A percentile compares a stretch with the other conserved stretches of the same genome.
These are phyloP conservation scores for Termitomyces heimii DNA, from an alignment of 768 basidiomycete species.

Conservation along the genomic window DNA sequence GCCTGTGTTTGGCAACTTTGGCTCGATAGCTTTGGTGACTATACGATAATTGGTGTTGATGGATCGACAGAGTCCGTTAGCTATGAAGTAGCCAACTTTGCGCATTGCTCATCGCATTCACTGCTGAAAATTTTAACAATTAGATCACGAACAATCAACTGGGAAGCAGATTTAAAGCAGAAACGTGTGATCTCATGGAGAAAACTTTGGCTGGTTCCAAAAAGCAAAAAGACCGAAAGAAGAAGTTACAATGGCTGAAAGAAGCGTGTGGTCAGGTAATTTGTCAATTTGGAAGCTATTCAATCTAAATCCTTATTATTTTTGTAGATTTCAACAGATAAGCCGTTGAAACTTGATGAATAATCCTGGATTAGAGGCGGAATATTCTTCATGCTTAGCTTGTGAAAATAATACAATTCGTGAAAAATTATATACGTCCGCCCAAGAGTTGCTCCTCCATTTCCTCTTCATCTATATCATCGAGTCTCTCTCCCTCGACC, in stretches of 20 bases:
- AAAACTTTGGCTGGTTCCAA: conserved; percentile 34
- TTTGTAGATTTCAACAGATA: conserved; percentile 7
- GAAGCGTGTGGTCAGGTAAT: conserved; percentile 47
- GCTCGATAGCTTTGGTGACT: conserved; percentile 45
- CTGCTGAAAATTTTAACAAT: background rate
- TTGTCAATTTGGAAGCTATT: background rate
- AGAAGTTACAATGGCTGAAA: conserved; percentile 48
- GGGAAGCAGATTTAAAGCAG: conserved; percentile 41
- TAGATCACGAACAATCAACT: conserved; percentile 24
- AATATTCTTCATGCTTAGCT: background rate
- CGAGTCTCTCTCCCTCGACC: conserved; percentile 33
- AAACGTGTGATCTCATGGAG: conserved; percentile 45
- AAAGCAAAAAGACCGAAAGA: conserved; percentile 29
- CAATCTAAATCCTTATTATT: background rate
- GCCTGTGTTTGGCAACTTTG: conserved; percentile 65
- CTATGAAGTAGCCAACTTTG: conserved; percentile 4
- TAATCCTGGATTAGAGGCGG: background rate
- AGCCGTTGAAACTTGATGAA: conserved; percentile 6
- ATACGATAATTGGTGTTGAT: conserved; percentile 20
- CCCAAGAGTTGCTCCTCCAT: conserved; percentile 47
- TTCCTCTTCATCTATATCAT: conserved; percentile 49
- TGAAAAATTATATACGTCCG: conserved; percentile 1
- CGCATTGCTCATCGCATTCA: background rate
- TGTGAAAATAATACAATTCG: too few species aligned
- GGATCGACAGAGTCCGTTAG: background rate